Base-by-base conservation (phyloP, 192 early-diverging fungal species). In the Coemansia sp. region DNA sequence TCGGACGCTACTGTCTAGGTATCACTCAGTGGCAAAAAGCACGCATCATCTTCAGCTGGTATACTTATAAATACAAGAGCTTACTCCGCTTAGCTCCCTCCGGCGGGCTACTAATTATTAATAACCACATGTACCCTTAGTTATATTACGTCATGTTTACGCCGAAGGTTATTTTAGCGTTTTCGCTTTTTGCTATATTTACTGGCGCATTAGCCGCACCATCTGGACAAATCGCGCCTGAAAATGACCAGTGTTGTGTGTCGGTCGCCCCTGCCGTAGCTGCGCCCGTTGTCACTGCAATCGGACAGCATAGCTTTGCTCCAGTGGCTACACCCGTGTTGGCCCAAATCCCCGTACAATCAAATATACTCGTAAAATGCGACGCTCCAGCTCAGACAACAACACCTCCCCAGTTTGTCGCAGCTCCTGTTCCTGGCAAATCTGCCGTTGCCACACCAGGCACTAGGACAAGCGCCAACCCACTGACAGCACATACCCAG, bases 311-410 rank as follows among this genome's bases (percentile, higher is more conserved):
- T 21, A 60, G 35, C 21, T 19, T 40, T 19, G 59, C 59, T 19
- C 36, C 59, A 7, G 16, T 40, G 21, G 59, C 59, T 4, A 39
- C 59, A 9, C 59, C 59, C 6, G 36, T 24, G 16, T 6, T 60
- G n/a, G 59, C 59, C 3, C 59, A 39, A 19, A 41, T 60, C n/a
- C 59, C 36, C 16, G 59, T 21, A 27, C 37, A 39, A 33, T 21
- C 59, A 17, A 60, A 39, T 27, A 9, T 60, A 17, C 59, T 60
- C n/a, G 59, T 40, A 60, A 60, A 60, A 40, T 39, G 59, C 59
- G 59, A 36, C n/a, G 6, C 35, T 19, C 59, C 59, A 1, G 59
- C 59, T 60, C 59, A 24, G 21, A 39, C 59, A 41, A 9, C 37
- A 4, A 19, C 59, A 24, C 24, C 36, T 19, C 59, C 59, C 36